Evolutionary conservation across 306 rosid genomes (phyloP), one percentile per base, ranked within the genome.

Genomic region (Pachyrhizus erosus): DNA sequence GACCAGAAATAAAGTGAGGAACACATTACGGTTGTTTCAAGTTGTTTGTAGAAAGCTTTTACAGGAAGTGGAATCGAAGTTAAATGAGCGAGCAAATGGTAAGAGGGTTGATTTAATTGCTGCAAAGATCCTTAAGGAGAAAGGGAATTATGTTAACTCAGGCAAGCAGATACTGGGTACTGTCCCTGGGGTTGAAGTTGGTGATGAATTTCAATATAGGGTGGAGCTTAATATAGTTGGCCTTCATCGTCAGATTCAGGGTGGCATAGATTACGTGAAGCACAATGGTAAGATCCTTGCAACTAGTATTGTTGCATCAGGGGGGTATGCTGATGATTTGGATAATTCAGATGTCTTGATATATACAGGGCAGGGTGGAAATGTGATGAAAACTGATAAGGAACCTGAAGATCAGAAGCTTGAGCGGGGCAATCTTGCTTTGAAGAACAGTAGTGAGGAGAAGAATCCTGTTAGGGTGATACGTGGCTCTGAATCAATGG

Each of bases 381-480:
- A 91, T 91, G 85, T 96, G 77, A 83, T 91, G 86, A 79, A 81
- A 66, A 40, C 79, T 26, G 92, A 61, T 48, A 96, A 87, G 84
- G 87, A 87, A 80, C 99, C 98, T n/a, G 99, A 92, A 84, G 98
- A 96, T 82, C 97, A 96, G 87, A 96, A 91, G 90, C 98, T 93
- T 82, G 91, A 90, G 79, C 88, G 97, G 78, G 99, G 99, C 72
- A 96, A 96, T 81, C 98, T 96, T 70, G 96, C 98, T 57, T 65
- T 96, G 94, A 92, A 88, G 87, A 96, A 88, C 78, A 96, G 98
- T 81, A 26, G 83, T 66, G 78, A 87, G 49, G 96, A 82, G 46
- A 86, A 84, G 86, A 93, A 89, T 87, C 89, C 90, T 45, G 96
- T 96, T 62, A 87, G 99, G 88, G 98, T 96, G 90, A 92, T 96